Percentiles rank a stretch among this genome's conserved stretches.
Evolutionary conservation across 2,329 filamentous ascomycete genomes (phyloP).

Genomic region (Monosporascus sp.): DNA sequence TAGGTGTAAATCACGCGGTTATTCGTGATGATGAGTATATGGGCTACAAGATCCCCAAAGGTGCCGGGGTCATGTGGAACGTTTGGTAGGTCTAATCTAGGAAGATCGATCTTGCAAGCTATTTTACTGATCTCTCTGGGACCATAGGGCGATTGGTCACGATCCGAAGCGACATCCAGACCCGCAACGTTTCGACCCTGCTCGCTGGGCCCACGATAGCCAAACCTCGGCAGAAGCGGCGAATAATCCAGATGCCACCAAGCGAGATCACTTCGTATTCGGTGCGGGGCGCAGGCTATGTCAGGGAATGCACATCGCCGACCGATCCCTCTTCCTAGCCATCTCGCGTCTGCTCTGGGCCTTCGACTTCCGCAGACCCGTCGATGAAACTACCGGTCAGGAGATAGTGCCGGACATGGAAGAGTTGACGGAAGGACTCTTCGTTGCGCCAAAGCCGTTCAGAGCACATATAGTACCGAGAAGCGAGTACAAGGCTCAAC

Average conservation of each 20-base stretch:
- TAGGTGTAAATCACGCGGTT: constrained; percentile 33
- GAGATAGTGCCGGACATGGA: constrained; percentile 15
- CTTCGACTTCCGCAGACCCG: constrained; percentile 31
- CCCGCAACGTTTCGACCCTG: constrained; percentile 37
- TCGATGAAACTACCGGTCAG: constrained; percentile 11
- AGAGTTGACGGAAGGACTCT: constrained; percentile 11
- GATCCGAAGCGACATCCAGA: constrained; percentile 36
- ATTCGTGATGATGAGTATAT: constrained; percentile 31
- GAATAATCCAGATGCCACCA: constrained; percentile 23
- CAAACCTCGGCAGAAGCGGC: constrained; percentile 25
- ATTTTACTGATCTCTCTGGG: not conserved
- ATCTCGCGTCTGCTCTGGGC: constrained; percentile 43
- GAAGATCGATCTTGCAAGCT: not conserved
- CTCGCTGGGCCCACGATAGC: constrained; percentile 21
- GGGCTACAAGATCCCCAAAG: constrained; percentile 38
- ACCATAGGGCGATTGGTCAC: constrained; percentile 37
- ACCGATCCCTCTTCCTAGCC: constrained; percentile 28
- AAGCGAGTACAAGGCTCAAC: constrained; percentile 9
- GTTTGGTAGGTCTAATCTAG: constrained; percentile 26
- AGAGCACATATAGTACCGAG: constrained; percentile 14
- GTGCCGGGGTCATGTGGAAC: constrained; percentile 35
- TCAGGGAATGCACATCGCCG: constrained; percentile 34
- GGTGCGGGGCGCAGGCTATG: constrained; percentile 39
- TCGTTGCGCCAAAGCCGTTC: constrained; percentile 14
- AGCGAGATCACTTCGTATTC: constrained; percentile 26